Evolutionary conservation across 139 green algal genomes (phyloP).

Genomic region (Coccomyxa sp.): DNA sequence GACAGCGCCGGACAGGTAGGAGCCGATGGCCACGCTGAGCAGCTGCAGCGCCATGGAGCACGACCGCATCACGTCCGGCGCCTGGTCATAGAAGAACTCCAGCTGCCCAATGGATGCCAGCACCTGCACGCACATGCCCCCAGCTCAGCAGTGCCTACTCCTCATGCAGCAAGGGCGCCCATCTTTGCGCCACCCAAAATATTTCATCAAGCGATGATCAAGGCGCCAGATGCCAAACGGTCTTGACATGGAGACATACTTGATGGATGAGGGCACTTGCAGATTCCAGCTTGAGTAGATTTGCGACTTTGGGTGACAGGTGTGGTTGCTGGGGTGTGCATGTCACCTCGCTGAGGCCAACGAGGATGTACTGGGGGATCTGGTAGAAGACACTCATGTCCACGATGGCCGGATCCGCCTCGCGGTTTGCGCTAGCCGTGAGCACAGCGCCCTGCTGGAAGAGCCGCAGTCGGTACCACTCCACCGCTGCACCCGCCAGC

Average conservation of each 20-base stretch:
- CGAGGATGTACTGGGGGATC: slow-evolving; percentile 76
- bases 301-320: too few species aligned
- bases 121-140: slow-evolving; percentile 33
- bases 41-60: slow-evolving; percentile 87
- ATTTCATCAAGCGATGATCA: too few species aligned
- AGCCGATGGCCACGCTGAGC: slow-evolving; percentile 71
- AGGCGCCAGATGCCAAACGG: too few species aligned
- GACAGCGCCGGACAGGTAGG: slow-evolving; percentile 72
- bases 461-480: slow-evolving; percentile 55
- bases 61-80: slow-evolving; percentile 87
- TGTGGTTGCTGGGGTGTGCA: too few species aligned
- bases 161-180: not conserved
- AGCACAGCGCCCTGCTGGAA: slow-evolving; percentile 26
- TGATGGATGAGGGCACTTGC: too few species aligned
- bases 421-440: slow-evolving; percentile 4
- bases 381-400: slow-evolving; percentile 67
- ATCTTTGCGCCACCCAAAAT: too few species aligned
- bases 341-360: slow-evolving; percentile 72
- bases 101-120: slow-evolving; percentile 86
- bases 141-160: not conserved
- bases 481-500: slow-evolving; percentile 60
- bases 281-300: too few species aligned
- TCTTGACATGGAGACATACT: too few species aligned
- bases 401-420: slow-evolving; percentile 15
- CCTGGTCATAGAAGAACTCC: slow-evolving; percentile 95